Conservation (phyloP, 495 filamentous ascomycete genomes). For the Penicillium maclennaniae region DNA sequence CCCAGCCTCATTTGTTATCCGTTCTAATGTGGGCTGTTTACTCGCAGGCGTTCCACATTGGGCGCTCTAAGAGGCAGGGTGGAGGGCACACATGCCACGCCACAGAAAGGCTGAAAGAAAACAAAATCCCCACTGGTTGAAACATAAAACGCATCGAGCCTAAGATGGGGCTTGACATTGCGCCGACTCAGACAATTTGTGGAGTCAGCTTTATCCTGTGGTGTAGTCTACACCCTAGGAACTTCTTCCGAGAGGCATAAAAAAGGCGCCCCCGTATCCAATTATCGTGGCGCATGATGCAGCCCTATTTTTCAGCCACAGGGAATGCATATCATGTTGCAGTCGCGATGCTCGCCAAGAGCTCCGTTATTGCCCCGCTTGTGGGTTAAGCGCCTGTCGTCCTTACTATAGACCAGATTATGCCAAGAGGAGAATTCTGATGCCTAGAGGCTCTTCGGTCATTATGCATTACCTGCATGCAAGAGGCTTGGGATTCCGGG, state of each 20-base stretch:
- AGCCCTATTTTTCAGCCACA: constrained; percentile 18
- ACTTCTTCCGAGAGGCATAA: too few species aligned
- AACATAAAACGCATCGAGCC: too few species aligned
- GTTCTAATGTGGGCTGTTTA: constrained; percentile 7
- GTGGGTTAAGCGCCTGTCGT: not conserved
- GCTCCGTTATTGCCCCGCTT: not conserved
- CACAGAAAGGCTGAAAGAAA: too few species aligned
- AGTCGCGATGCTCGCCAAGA: constrained; percentile 18
- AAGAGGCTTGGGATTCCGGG: too few species aligned
- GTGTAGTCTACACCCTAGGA: too few species aligned
- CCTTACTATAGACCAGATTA: too few species aligned
- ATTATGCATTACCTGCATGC: not conserved
- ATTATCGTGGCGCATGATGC: constrained; percentile 19
- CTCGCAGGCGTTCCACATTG: constrained; percentile 4
- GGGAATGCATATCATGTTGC: constrained; percentile 14
- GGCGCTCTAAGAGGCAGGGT: not conserved
- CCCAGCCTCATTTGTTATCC: constrained; percentile 14
- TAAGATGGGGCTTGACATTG: too few species aligned
- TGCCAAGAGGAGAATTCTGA: constrained; percentile 11
- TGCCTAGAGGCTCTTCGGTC: constrained; percentile 13
- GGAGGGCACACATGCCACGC: not conserved
- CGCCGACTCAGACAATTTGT: too few species aligned
- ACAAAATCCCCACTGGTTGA: too few species aligned
- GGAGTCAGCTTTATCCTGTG: too few species aligned
- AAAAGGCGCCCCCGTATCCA: not conserved